Evolutionary conservation across 257 asterid species (phyloP).

Genomic region (Solanum habrochaites): DNA sequence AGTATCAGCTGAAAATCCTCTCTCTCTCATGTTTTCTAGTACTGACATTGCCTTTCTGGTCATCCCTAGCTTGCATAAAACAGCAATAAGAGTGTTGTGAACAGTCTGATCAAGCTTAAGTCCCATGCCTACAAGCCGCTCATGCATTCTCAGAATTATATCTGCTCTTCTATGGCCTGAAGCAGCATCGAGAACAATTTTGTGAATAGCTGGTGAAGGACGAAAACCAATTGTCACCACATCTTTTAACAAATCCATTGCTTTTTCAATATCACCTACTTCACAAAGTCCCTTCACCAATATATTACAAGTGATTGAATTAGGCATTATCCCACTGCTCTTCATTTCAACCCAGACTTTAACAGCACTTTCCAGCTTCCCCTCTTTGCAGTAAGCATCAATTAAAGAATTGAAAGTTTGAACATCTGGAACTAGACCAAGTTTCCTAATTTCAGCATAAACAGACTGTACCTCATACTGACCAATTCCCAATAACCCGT

Average conservation of each 20-base stretch:
- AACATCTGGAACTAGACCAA: slow-evolving; percentile 61
- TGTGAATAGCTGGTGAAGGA: slow-evolving; percentile 52
- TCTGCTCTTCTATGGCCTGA: slow-evolving; percentile 46
- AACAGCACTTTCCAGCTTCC: slow-evolving; percentile 48
- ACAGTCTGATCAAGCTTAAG: slow-evolving; percentile 37
- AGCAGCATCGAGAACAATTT: slow-evolving; percentile 50
- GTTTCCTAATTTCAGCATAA: slow-evolving; percentile 39
- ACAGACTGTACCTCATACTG: slow-evolving; percentile 51
- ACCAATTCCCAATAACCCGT: slow-evolving; percentile 62
- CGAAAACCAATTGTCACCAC: slow-evolving; percentile 32
- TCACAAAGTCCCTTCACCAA: slow-evolving; percentile 72
- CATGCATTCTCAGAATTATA: slow-evolving; percentile 48
- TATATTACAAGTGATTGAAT: slow-evolving; percentile 45
- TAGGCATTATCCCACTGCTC: slow-evolving; percentile 46
- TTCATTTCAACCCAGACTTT: slow-evolving; percentile 56
- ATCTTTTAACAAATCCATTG: slow-evolving; percentile 52
- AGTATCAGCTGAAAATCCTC: slow-evolving; percentile 61
- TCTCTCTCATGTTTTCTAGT: slow-evolving; percentile 46
- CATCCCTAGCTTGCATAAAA: slow-evolving; percentile 70
- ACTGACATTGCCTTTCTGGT: slow-evolving; percentile 61
- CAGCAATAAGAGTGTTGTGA: slow-evolving; percentile 44
- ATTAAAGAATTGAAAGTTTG: slow-evolving; percentile 65
- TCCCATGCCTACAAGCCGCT: slow-evolving; percentile 54
- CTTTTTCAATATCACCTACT: slow-evolving; percentile 40
- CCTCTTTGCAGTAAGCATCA: slow-evolving; percentile 56